Evolutionary conservation across 2,329 filamentous ascomycete species (phyloP), one percentile per base, ranked within the genome.

Genomic region (Calycina herbarum): DNA sequence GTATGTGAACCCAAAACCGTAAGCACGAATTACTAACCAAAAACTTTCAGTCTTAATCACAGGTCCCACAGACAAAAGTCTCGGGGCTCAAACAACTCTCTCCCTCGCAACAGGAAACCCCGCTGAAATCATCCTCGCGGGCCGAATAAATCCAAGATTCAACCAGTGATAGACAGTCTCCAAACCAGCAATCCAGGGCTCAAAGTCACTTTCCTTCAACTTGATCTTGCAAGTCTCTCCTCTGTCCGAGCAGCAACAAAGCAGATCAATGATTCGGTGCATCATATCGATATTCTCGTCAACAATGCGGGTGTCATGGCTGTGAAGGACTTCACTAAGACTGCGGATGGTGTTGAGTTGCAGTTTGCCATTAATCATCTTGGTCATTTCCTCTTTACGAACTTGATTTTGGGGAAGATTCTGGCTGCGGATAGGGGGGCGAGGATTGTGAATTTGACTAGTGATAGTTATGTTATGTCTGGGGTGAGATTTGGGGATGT

Each of bases 141-240:
- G 63, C 17, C 61, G 66, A 33, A 51, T 4, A 42, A 7, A 4
- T 29, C 56, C 3, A 69, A 67, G 15, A 29, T 65, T 13, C 17
- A 65, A 3, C 15, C 33, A 11, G 54, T 69, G 10, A 63, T 65
- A 38, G 13, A 59, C 7, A 35, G 45, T 3, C 64, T 69, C 33
- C 54, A 63, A 27, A 35, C 31, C 2, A 61, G 40, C 17, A 27
- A 40, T 51, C 62, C 68, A 10, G 59, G 61, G 3, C 59, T 61
- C 2, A 54, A 59, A 6, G 59, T 57, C 0, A 31, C 54, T 6
- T 60, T 67, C 45, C 29, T 70, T 11, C 20, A 60, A 7, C 29
- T 71, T 35, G 78, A 81, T 51, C 76, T 82, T 8, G 72, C 72
- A n/a, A 80, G 78, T 24, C 68, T 79, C 15, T 74, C 76, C 2